Conservation (phyloP, 148 eudicot genomes). For the Silene latifolia region DNA sequence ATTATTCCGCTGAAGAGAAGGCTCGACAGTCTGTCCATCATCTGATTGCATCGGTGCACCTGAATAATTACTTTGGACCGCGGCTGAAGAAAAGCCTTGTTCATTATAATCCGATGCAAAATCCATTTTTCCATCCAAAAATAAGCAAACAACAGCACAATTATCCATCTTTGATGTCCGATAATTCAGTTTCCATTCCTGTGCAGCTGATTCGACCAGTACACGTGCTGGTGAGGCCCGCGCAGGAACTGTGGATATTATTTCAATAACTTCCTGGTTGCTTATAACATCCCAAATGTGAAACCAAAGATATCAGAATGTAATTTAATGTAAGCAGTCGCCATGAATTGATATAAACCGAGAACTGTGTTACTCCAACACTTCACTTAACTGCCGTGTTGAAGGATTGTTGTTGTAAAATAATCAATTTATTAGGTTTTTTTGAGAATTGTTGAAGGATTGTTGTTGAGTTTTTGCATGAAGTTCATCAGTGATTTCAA, state of each 20-base stretch:
- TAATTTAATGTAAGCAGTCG: not conserved
- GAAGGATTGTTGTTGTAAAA: no score
- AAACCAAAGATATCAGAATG: not conserved
- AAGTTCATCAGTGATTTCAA: no score
- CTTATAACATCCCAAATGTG: constrained; percentile 98
- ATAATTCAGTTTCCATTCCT: constrained; percentile 89
- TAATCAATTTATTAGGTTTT: no score
- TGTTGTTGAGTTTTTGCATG: no score
- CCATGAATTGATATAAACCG: not conserved
- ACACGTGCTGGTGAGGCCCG: constrained; percentile 80
- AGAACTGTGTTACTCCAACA: no score
- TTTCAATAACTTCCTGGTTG: constrained; percentile 88
- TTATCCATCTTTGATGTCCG: constrained; percentile 98
- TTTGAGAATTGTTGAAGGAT: no score
- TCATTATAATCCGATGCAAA: constrained; percentile 69
- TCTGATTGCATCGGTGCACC: constrained; percentile 67
- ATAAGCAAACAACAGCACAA: constrained; percentile 90
- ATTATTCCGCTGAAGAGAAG: constrained; percentile 65
- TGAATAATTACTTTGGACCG: constrained; percentile 69
- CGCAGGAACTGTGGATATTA: constrained; percentile 63
- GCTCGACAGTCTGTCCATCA: constrained; percentile 72
- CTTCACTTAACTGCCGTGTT: no score
- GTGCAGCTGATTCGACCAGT: constrained; percentile 79
- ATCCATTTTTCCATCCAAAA: constrained; percentile 87
- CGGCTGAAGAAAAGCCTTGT: constrained; percentile 70